Conservation (phyloP, 1,139 yeast species). For the Magnusiomyces paraingens region DNA sequence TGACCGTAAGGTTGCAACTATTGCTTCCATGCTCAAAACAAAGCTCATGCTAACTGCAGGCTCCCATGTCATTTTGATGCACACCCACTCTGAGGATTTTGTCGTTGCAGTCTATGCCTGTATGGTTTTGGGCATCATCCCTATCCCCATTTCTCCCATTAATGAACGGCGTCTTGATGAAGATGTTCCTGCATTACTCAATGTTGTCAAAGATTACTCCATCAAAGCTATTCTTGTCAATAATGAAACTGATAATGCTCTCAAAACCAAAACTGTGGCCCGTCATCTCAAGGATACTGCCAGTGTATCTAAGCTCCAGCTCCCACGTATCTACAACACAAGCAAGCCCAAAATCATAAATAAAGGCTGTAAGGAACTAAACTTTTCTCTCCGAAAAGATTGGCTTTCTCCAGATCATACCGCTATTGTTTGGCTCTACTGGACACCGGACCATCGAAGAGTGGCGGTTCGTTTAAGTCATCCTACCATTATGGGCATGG, state of each 20-base stretch:
- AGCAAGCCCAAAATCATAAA: constrained; percentile 55
- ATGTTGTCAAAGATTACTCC: constrained; percentile 61
- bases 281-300: constrained; percentile 55
- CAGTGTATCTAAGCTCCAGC: constrained; percentile 36
- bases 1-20: constrained; percentile 68
- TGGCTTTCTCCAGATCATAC: constrained; percentile 29
- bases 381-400: constrained; percentile 40
- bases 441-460: constrained; percentile 68
- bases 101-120: constrained; percentile 83
- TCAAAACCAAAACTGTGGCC: constrained; percentile 64
- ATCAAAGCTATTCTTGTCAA: constrained; percentile 72
- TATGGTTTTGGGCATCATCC: constrained; percentile 69
- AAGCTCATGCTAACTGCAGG: constrained; percentile 54
- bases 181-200: constrained; percentile 64
- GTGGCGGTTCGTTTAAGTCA: constrained; percentile 62
- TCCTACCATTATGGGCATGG: constrained; percentile 61
- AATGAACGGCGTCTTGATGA: constrained; percentile 65
- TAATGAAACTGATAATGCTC: constrained; percentile 58
- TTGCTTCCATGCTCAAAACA: constrained; percentile 50
- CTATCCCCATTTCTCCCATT: constrained; percentile 74
- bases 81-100: constrained; percentile 82
- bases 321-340: constrained; percentile 62
- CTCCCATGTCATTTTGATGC: constrained; percentile 70
- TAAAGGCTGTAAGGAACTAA: constrained; percentile 41
- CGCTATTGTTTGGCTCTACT: constrained; percentile 60